These are phyloP conservation scores for Sonneratia alba DNA, from an alignment of 345 rosid species.

Conservation along the genomic window DNA sequence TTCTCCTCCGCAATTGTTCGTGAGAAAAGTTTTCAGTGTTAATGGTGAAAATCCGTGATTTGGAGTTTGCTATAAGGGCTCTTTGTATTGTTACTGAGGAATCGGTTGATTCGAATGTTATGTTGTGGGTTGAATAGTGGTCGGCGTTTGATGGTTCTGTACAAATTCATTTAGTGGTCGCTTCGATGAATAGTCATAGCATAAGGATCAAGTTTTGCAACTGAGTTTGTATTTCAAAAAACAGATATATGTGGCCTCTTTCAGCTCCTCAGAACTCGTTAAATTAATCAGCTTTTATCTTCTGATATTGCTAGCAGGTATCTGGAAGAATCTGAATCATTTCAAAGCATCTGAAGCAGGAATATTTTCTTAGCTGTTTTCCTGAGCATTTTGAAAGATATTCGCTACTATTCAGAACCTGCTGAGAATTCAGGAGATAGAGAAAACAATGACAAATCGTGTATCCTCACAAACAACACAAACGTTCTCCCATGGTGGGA, in stretches of 20 bases:
- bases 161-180: background rate
- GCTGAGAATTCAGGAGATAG: background rate
- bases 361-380: background rate
- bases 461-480: conserved; percentile 24
- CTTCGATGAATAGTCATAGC: background rate
- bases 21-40: background rate
- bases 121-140: background rate
- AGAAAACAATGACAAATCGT: conserved; percentile 3
- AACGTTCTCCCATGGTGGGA: conserved; percentile 33
- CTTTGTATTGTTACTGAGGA: background rate
- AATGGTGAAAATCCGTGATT: background rate
- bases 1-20: background rate
- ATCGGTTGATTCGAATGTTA: background rate
- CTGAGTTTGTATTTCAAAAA: background rate
- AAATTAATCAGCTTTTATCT: background rate
- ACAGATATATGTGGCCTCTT: background rate
- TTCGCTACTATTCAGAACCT: background rate
- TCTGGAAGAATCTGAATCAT: background rate
- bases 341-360: background rate
- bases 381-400: background rate
- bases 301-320: background rate
- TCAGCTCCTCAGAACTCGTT: background rate
- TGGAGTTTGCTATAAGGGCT: background rate
- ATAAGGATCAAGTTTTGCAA: background rate
- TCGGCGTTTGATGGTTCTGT: background rate